Evolutionary conservation across 805 yeast species (phyloP).

Genomic region (Candida ponderosae): DNA sequence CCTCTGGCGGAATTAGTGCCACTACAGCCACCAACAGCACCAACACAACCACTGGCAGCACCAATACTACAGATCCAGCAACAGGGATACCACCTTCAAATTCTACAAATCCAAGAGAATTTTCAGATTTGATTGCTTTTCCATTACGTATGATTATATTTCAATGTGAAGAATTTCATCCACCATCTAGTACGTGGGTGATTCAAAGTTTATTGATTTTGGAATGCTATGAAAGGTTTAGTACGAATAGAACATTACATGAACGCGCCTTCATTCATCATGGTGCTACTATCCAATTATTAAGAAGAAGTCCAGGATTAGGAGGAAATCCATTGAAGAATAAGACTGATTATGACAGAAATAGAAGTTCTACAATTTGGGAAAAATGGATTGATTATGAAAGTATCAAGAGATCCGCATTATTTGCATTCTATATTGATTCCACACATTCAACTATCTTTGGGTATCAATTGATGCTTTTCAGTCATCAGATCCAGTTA

Average conservation of each 20-base stretch:
- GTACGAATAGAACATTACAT: constrained; percentile 59
- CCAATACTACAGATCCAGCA: too few species aligned
- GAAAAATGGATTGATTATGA: constrained; percentile 75
- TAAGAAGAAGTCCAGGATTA: constrained; percentile 67
- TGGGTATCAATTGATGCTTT: constrained; percentile 58
- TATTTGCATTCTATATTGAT: constrained; percentile 77
- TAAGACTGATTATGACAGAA: constrained; percentile 19
- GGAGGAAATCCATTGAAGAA: constrained; percentile 55
- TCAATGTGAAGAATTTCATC: constrained; percentile 60
- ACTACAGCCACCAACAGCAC: too few species aligned
- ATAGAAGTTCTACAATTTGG: constrained; percentile 34
- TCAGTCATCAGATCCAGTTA: constrained; percentile 54
- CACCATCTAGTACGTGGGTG: constrained; percentile 73
- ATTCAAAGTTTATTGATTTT: constrained; percentile 64
- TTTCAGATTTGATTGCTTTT: constrained; percentile 28
- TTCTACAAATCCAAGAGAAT: constrained; percentile 13
- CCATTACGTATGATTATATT: constrained; percentile 66
- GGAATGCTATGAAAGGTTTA: constrained; percentile 76
- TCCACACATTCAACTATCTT: constrained; percentile 71
- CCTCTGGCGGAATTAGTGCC: too few species aligned
- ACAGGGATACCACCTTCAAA: constrained; percentile 10
- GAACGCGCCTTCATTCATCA: constrained; percentile 84
- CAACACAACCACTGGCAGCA: too few species aligned
- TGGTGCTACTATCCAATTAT: constrained; percentile 74
- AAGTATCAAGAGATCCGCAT: constrained; percentile 67